A percentile compares a stretch with the other conserved stretches of the same genome.
phyloP scores from a whole-genome alignment of 2,329 filamentous ascomycete species.

The Clonostachys byssicola region DNA sequence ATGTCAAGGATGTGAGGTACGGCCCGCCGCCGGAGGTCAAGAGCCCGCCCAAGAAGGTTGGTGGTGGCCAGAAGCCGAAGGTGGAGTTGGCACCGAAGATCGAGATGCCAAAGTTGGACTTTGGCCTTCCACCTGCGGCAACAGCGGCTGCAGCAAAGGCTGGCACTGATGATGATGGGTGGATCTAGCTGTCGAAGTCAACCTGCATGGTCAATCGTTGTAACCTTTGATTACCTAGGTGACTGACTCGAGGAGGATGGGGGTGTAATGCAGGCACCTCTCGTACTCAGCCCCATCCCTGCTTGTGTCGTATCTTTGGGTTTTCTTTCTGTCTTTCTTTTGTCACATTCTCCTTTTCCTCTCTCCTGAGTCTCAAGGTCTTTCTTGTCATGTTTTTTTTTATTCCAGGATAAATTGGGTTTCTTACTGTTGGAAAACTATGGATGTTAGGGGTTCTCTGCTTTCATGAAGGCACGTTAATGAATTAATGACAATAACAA shows the following conservation, averaged over 20 bases:
- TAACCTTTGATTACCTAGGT: not conserved
- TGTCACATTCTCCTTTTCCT: not conserved
- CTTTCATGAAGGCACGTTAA: not conserved
- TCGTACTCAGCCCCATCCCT: not conserved
- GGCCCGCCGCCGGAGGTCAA: slow-evolving; percentile 44
- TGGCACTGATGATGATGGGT: not conserved
- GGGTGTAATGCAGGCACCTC: not conserved
- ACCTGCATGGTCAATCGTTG: not conserved
- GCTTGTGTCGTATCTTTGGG: not conserved
- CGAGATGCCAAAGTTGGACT: slow-evolving; percentile 54
- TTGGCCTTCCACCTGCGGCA: slow-evolving; percentile 28
- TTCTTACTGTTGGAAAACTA: not conserved
- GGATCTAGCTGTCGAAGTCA: not conserved
- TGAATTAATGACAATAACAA: not conserved
- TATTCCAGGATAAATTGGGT: not conserved
- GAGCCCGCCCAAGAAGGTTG: slow-evolving; percentile 21
- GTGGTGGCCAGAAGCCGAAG: slow-evolving; percentile 38
- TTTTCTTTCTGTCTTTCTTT: slow-evolving; percentile 14
- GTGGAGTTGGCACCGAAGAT: slow-evolving; percentile 55
- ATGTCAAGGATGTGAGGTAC: slow-evolving; percentile 74
- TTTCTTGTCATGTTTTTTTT: not conserved
- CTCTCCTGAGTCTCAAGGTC: not conserved
- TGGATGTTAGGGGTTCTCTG: not conserved
- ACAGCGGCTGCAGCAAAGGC: not conserved
- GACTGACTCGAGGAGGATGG: not conserved